Evolutionary conservation across 805 yeast genomes (phyloP).

Genomic region (Clavispora carvajalis): DNA sequence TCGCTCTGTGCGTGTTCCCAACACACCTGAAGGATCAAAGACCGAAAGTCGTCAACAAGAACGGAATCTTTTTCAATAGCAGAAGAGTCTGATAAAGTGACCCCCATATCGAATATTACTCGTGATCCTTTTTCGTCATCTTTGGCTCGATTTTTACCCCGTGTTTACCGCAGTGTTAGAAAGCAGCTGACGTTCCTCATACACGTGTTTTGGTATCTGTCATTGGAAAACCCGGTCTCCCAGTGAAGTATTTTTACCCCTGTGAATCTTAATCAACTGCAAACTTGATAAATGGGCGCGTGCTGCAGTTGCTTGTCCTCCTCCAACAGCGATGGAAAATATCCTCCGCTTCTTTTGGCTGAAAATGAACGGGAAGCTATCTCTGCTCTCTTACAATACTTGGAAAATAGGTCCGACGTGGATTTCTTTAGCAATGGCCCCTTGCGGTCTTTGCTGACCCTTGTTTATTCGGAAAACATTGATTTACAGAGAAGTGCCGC

Average conservation of each 20-base stretch:
- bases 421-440: conserved; percentile 89
- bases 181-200: neutral
- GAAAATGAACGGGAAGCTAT: conserved; percentile 97
- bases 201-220: neutral
- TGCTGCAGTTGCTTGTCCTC: conserved; percentile 39
- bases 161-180: neutral
- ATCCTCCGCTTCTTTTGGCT: conserved; percentile 74
- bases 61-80: neutral
- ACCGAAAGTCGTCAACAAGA: neutral
- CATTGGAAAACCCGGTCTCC: neutral
- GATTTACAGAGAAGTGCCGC: conserved; percentile 97
- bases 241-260: too few species aligned
- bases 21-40: neutral
- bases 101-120: neutral
- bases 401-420: conserved; percentile 81
- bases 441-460: conserved; percentile 79
- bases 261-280: too few species aligned
- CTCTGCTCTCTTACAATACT: conserved; percentile 77
- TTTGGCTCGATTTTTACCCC: neutral
- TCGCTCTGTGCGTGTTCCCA: conserved; percentile 1
- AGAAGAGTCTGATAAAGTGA: neutral
- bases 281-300: conserved; percentile 29
- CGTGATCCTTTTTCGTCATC: too few species aligned
- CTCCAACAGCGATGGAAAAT: conserved; percentile 50
- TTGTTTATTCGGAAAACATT: conserved; percentile 91